A percentile compares a stretch with the other conserved stretches of the same genome.
Evolutionary conservation across 1,284 basidiomycete genomes (phyloP).

Genomic region (Cutaneotrichosporon sp.): DNA sequence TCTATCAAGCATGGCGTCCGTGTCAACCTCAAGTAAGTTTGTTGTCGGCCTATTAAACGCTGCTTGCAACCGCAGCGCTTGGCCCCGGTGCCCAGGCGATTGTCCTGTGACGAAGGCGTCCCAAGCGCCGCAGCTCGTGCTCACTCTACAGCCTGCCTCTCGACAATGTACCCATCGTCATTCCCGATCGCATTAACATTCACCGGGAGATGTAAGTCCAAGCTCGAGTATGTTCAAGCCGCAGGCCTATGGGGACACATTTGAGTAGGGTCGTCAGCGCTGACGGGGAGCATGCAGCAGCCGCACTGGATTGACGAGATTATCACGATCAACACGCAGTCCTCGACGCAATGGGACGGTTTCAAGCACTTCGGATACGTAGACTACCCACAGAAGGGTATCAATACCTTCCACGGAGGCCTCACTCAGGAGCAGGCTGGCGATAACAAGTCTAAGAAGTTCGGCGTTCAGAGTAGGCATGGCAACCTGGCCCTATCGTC

Average conservation of each 20-base stretch:
- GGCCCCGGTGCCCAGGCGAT: too few species aligned
- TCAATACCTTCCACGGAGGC: slow-evolving; percentile 14
- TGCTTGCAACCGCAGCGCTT: slow-evolving; percentile 2
- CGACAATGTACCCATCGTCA: too few species aligned
- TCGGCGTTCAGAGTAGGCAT: slow-evolving; percentile 14
- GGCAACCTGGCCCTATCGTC: neutral
- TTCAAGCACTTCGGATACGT: slow-evolving; percentile 41
- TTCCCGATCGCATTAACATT: too few species aligned
- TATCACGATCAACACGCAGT: slow-evolving; percentile 47
- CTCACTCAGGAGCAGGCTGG: slow-evolving; percentile 10
- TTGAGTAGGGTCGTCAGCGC: too few species aligned
- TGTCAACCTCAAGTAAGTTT: slow-evolving; percentile 32
- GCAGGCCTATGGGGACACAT: too few species aligned
- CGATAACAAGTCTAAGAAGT: slow-evolving; percentile 4
- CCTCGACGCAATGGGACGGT: slow-evolving; percentile 49
- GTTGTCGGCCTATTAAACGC: neutral
- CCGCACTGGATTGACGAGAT: slow-evolving; percentile 33
- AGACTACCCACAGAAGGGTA: slow-evolving; percentile 15
- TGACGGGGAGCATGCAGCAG: slow-evolving; percentile 16
- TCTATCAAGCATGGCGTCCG: slow-evolving; percentile 27
- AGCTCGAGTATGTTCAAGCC: too few species aligned
- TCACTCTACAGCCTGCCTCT: too few species aligned
- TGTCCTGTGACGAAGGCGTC: neutral
- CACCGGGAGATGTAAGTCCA: too few species aligned
- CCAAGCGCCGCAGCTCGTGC: too few species aligned